phyloP scores from a whole-genome alignment of 2,329 filamentous ascomycete species.

The Hypomyces perniciosus region DNA sequence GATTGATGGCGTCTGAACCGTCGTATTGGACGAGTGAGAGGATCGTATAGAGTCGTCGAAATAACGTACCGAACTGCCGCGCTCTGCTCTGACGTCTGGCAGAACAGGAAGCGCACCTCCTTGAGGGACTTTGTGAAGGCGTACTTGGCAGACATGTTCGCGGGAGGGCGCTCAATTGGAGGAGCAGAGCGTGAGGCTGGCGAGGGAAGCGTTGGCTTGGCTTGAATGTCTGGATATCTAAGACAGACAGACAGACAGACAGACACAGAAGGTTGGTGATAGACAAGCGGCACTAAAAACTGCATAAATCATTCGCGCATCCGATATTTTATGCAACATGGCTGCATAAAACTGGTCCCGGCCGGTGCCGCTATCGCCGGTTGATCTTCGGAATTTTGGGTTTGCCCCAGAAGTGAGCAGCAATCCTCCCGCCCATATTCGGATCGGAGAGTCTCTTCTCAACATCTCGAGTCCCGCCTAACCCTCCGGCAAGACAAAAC shows the following conservation, averaged over 20 bases:
- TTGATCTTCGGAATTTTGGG: constrained; percentile 7
- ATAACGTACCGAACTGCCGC: constrained; percentile 71
- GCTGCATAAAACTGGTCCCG: constrained; percentile 3
- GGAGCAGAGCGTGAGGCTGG: neutral
- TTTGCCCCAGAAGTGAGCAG: too few relatives aligned
- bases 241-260: neutral
- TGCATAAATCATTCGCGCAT: neutral
- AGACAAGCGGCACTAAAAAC: neutral
- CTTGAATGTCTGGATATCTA: neutral
- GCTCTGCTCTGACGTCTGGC: constrained; percentile 88
- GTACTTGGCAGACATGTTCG: constrained; percentile 83
- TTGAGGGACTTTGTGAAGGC: constrained; percentile 82
- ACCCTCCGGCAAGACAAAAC: too few relatives aligned
- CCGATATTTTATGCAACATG: neutral
- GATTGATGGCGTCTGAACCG: neutral
- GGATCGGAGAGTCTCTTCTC: too few relatives aligned
- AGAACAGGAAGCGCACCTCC: constrained; percentile 96
- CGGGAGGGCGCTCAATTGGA: constrained; percentile 9
- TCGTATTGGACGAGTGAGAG: neutral
- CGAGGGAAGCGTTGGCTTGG: neutral
- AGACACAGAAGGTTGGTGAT: neutral
- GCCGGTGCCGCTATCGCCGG: constrained; percentile 7
- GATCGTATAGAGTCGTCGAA: neutral
- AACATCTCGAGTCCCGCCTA: too few relatives aligned
- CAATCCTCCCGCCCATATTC: too few relatives aligned